Evolutionary conservation across 768 basidiomycete genomes (phyloP).

Genomic region (Rhodotorula sphaerocarpa): DNA sequence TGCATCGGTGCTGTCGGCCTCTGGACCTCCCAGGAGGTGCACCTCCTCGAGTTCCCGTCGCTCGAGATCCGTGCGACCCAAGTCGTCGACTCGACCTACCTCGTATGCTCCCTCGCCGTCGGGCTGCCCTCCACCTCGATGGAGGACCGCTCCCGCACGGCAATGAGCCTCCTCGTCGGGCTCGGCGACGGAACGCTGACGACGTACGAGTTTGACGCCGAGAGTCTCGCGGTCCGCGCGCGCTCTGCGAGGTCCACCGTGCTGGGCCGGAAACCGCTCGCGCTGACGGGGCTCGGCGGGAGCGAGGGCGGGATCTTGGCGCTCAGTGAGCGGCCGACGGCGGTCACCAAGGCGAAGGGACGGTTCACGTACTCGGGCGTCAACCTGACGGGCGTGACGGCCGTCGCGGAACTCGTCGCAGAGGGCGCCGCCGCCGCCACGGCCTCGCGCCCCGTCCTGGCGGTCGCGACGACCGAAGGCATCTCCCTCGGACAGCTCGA

Average conservation of each 20-base stretch:
- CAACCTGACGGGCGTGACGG: conserved; percentile 59
- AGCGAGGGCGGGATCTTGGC: conserved; percentile 57
- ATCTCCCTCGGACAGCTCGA: conserved; percentile 34
- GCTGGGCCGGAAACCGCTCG: conserved; percentile 62
- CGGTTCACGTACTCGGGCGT: conserved; percentile 61
- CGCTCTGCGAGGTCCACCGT: conserved; percentile 51
- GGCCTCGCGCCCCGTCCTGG: conserved; percentile 49
- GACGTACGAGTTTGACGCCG: conserved; percentile 49
- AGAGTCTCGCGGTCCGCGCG: background rate
- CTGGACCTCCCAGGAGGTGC: conserved; percentile 62
- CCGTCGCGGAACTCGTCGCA: conserved; percentile 50
- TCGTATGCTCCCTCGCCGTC: conserved; percentile 43
- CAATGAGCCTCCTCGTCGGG: conserved; percentile 55
- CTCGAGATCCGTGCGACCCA: conserved; percentile 36
- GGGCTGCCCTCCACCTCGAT: conserved; percentile 39
- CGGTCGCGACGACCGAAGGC: conserved; percentile 44
- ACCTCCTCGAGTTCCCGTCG: conserved; percentile 51
- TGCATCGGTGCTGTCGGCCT: conserved; percentile 58
- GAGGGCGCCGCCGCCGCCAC: conserved; percentile 49
- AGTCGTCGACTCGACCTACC: conserved; percentile 47
- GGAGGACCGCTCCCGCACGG: conserved; percentile 30
- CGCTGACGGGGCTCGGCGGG: conserved; percentile 50
- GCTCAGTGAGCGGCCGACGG: conserved; percentile 59
- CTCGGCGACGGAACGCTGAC: conserved; percentile 66
- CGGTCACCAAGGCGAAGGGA: conserved; percentile 60